These are phyloP conservation scores for Bjerkandera adusta DNA, from an alignment of 1,284 basidiomycete genomes.

Conservation along the genomic window DNA sequence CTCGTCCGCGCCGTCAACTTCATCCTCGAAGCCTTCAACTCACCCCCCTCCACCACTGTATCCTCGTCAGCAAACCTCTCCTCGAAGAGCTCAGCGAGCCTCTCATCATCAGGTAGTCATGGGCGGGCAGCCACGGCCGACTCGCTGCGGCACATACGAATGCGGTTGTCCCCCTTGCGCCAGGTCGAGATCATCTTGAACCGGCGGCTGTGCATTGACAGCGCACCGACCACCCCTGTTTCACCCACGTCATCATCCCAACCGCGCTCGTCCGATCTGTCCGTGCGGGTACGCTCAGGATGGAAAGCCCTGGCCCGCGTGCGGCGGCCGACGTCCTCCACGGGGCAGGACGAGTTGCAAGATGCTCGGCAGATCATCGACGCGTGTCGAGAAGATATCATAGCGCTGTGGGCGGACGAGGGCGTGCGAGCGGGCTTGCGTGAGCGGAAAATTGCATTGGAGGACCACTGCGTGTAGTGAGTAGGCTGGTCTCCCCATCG, in stretches of 20 bases:
- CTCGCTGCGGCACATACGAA: constrained; percentile 43
- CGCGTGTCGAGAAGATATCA: constrained; percentile 55
- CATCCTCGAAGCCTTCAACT: constrained; percentile 44
- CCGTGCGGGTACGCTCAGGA: constrained; percentile 44
- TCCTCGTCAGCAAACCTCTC: not conserved
- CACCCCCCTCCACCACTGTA: constrained; percentile 4
- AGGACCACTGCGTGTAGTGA: constrained; percentile 61
- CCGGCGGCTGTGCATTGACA: constrained; percentile 22
- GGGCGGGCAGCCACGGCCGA: constrained; percentile 19
- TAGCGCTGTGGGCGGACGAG: constrained; percentile 46
- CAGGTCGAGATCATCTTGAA: constrained; percentile 53
- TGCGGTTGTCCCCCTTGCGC: constrained; percentile 51
- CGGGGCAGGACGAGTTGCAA: constrained; percentile 31
- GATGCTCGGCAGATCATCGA: constrained; percentile 48
- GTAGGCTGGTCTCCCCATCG: constrained; percentile 22
- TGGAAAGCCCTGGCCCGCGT: constrained; percentile 41
- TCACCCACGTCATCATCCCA: constrained; percentile 8
- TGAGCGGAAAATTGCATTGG: constrained; percentile 42
- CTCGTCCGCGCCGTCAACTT: constrained; percentile 59
- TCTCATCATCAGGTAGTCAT: constrained; percentile 10
- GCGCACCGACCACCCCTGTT: constrained; percentile 9
- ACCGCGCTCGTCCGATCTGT: constrained; percentile 34
- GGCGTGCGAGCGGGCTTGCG: constrained; percentile 40
- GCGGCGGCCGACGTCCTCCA: constrained; percentile 6
- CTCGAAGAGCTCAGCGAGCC: constrained; percentile 7